Evolutionary conservation across 306 rosid genomes (phyloP), one percentile per base, ranked within the genome.

Genomic region (Dalbergia oliveri): DNA sequence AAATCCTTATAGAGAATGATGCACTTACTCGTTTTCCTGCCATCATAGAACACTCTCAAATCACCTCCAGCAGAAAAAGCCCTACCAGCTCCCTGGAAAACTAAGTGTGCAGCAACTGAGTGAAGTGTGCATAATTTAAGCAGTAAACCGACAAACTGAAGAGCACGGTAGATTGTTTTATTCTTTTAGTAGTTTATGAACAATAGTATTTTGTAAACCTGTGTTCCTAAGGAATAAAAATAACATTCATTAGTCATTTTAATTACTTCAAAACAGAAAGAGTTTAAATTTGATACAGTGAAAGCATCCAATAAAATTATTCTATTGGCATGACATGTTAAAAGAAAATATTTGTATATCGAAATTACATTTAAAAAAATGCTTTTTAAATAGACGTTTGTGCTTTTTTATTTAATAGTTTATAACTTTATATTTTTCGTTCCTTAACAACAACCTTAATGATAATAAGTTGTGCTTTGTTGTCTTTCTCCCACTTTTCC

Each of bases 11-110:
- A 69, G 15, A 76, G 70, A 82, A 78, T 49, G 21, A 65, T 45
- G 47, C 4, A 68, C 37, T 83, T 84, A 95, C 99, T 93, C 53
- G 83, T 64, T 43, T 85, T 88, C 84, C 86, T 88, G 75, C 98
- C 96, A 69, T 89, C 94, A 77, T 87, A 93, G 79, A 95, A 95
- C 87, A 95, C 92, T 82, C 84, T 95, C 84, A 95, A 79, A 85
- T 95, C 99, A 19, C 98, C 99, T 66, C 99, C 98, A 1, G 99
- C 98, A 37, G 91, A 95, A 75, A 93, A 95, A 53, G 97, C 99
- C 77, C 99, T 86, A 49, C 99, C 98, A 74, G 89, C 82, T 31
- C 99, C 99, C 98, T 95, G 50, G n/a, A 65, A 59, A 69, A 86
- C 37, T 41, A 71, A 67, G 54, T 21, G 49, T 39, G 58, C 73